These are phyloP conservation scores for Candida koratica DNA, from an alignment of 805 yeast species.

Conservation along the genomic window DNA sequence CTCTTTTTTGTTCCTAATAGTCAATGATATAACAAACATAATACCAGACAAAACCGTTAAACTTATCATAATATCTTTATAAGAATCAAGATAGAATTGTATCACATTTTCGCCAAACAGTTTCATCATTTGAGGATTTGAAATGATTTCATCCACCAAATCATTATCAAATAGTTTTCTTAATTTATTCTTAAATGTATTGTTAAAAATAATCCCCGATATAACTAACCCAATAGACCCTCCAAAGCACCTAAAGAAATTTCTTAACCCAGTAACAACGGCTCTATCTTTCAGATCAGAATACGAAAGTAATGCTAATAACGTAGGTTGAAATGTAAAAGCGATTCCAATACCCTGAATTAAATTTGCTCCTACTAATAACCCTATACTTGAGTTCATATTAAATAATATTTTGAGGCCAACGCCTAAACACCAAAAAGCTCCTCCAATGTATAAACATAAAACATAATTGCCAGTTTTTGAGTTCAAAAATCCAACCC, in stretches of 20 bases:
- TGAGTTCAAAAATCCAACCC: constrained; percentile 44
- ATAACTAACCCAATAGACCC: constrained; percentile 33
- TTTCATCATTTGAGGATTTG: constrained; percentile 3
- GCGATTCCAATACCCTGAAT: constrained; percentile 42
- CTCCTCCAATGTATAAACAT: constrained; percentile 41
- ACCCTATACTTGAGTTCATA: constrained; percentile 27
- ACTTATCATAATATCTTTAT: constrained; percentile 8
- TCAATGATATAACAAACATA: constrained; percentile 12
- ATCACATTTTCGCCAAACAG: neutral
- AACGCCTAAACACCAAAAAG: constrained; percentile 40
- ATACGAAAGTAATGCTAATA: constrained; percentile 52
- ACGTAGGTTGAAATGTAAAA: constrained; percentile 52
- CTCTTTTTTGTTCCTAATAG: constrained; percentile 6
- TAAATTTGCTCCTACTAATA: constrained; percentile 19
- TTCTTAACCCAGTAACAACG: constrained; percentile 31
- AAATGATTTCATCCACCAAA: neutral
- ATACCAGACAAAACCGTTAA: constrained; percentile 13
- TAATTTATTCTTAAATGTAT: constrained; percentile 5
- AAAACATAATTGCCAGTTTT: constrained; percentile 40
- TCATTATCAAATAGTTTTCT: neutral
- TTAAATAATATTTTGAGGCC: constrained; percentile 35
- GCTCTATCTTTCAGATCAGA: constrained; percentile 29
- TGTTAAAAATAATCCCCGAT: constrained; percentile 12
- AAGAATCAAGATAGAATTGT: constrained; percentile 7
- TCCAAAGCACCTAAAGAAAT: constrained; percentile 33